Conservation (phyloP, 2,329 filamentous ascomycete genomes). For the Xylaria sp. region DNA sequence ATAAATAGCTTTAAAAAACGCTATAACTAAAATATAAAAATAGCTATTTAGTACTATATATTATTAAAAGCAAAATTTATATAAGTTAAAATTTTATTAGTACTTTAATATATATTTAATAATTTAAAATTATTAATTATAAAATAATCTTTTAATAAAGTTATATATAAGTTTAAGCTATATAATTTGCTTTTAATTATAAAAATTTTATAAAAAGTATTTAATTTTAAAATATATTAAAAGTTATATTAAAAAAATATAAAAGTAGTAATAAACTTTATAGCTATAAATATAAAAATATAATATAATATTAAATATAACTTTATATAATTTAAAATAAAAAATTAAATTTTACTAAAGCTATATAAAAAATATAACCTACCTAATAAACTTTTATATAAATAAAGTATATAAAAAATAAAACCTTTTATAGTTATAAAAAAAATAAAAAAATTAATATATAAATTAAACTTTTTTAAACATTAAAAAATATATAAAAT, state of each 20-base stretch:
- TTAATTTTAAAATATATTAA: not conserved
- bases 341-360: not conserved
- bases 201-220: not conserved
- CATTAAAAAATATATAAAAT: not conserved
- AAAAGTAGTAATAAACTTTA: not conserved
- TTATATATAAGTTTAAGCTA: not conserved
- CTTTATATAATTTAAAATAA: constrained; percentile 2
- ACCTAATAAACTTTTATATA: not conserved
- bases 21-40: constrained; percentile 14
- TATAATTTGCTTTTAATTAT: constrained; percentile 1
- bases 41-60: constrained; percentile 11
- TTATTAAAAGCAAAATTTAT: not conserved
- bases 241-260: not conserved
- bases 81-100: not conserved
- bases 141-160: not conserved
- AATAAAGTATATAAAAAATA: not conserved
- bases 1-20: not conserved
- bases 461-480: constrained; percentile 13
- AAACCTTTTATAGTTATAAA: not conserved
- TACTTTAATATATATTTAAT: constrained; percentile 18
- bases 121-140: constrained; percentile 1
- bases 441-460: not conserved
- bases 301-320: constrained; percentile 5
- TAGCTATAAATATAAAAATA: not conserved
- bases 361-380: constrained; percentile 6